phyloP scores from a whole-genome alignment of 2,329 filamentous ascomycete genomes.

The Microcyclosporella mali region DNA sequence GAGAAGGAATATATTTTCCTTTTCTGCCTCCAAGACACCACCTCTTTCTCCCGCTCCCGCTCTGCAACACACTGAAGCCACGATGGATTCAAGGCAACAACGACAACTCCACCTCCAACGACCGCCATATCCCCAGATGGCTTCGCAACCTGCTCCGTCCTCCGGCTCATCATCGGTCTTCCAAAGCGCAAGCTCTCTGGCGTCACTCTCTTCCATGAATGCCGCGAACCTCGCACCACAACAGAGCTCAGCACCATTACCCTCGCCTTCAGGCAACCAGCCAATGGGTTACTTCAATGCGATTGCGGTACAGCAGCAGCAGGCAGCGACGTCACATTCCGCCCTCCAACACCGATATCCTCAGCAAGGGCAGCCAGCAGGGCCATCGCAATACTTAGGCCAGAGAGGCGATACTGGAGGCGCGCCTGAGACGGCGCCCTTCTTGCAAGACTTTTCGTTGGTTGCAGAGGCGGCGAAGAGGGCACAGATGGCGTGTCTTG shows the following conservation, averaged over 20 bases:
- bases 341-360: slow-evolving; percentile 28
- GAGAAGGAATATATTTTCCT: no score
- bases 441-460: slow-evolving; percentile 75
- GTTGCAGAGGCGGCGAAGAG: slow-evolving; percentile 89
- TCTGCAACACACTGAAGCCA: no score
- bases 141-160: slow-evolving; percentile 17
- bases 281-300: slow-evolving; percentile 29
- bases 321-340: slow-evolving; percentile 22
- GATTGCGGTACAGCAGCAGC: slow-evolving; percentile 20
- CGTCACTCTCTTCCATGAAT: slow-evolving; percentile 31
- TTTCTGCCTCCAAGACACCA: no score
- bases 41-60: neutral
- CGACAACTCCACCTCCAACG: slow-evolving; percentile 25
- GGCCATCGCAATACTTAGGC: slow-evolving; percentile 20
- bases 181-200: slow-evolving; percentile 39
- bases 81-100: slow-evolving; percentile 20
- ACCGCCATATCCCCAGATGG: slow-evolving; percentile 33
- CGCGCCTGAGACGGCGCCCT: slow-evolving; percentile 48
- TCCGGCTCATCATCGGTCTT: slow-evolving; percentile 31
- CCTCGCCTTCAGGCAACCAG: slow-evolving; percentile 29
- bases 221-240: slow-evolving; percentile 20
- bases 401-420: slow-evolving; percentile 28
- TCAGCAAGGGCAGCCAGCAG: slow-evolving; percentile 26
- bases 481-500: slow-evolving; percentile 82
- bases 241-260: slow-evolving; percentile 31